Base-by-base conservation (phyloP, 1,284 basidiomycete genomes). In the Amylostereum areolatum region DNA sequence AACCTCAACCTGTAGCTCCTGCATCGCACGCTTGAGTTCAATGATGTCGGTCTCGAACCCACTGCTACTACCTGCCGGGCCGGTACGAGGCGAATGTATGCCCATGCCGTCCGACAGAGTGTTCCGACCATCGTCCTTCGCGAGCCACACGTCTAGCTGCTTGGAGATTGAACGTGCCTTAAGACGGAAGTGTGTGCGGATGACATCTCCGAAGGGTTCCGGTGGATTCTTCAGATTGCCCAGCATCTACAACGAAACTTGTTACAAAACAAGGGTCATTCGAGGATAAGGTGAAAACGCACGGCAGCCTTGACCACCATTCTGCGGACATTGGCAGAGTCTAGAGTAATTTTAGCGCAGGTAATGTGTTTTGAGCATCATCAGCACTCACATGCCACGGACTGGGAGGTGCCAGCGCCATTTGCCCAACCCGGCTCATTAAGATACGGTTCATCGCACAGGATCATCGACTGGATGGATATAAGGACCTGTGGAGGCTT, bases 381-480 rank as follows among this genome's bases (percentile, higher is more conserved):
- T 27, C 6, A 27, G 28, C 30, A 67, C 81, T 66, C 63, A 89
- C 88, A 91, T 50, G 83, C 81, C 60, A 73, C 74, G 27, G 88
- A 91, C 55, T 77, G 75, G 5, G 86, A 74, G 29, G 85, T 87
- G 12, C 90, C 90, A 10, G 72, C 79, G 48, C 75, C 74, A 37
- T 67, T 68, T 18, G 88, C 83, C 90, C 89, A 93, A 4, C 85
- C 90, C 10, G 93, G 93, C 65, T 97, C 93, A 58, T 93, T 94
- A 50, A 89, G 64, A 61, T 90, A 92, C 4, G 92, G 91, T 57
- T 94, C 91, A 9, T 93, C 89, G 54, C 87, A 91, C 25, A 94
- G 69, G 55, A 95, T 94, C 85, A 96, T 89, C 5, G 89, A 90
- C 68, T 95, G 92, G 41, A 95, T 93, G n/a, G 91, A 94, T 41